Evolutionary conservation across 2,329 filamentous ascomycete species (phyloP), one percentile per base, ranked within the genome.

Genomic region (Eurotiales sp.): DNA sequence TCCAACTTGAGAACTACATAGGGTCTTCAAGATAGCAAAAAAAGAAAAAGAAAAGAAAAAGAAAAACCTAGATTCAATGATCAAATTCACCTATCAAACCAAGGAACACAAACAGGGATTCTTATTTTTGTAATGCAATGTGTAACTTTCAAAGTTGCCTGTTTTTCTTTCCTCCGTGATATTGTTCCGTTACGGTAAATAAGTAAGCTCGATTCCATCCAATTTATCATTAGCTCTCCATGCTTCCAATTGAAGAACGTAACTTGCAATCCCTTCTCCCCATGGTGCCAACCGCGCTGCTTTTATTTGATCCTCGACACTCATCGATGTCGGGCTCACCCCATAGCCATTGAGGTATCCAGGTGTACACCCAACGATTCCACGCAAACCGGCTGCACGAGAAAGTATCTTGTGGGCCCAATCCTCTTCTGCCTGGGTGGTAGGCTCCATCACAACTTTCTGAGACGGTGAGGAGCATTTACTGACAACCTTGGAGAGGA

Each of bases 271-370:
- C 0, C 69, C 70, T 4, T 57, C 59, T 30, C 63, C 63, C 54
- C 62, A 71, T 1, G 59, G 59, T 7, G 61, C 57, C n/a, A 57
- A 54, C 14, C 63, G 58, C 0, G 65, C 65, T 34, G 54, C 53
- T 58, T 69, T 72, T 30, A 67, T 56, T 55, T 64, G 56, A 2
- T 64, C 64, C 53, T 64, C 66, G 12, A 50, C 59, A 7, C 60
- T 58, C 19, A 46, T 46, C 22, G 57, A 12, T 22, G 43, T 45
- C 12, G 30, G 55, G n/a, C 61, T 50, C 30, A 66, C 61, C 2
- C 71, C 75, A 61, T 81, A 76, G 19, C 60, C 64, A 43, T 78
- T 82, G 34, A 76, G 63, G 56, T 82, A 83, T 11, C 75, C 70
- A 0, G 80, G 80, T n/a, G 78, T 81, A 63, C 80, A 84, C 12